Percentiles rank a stretch among this genome's conserved stretches.
Conservation (phyloP, 1,139 yeast species). For the Yamadazyma spencermartinsiae region DNA sequence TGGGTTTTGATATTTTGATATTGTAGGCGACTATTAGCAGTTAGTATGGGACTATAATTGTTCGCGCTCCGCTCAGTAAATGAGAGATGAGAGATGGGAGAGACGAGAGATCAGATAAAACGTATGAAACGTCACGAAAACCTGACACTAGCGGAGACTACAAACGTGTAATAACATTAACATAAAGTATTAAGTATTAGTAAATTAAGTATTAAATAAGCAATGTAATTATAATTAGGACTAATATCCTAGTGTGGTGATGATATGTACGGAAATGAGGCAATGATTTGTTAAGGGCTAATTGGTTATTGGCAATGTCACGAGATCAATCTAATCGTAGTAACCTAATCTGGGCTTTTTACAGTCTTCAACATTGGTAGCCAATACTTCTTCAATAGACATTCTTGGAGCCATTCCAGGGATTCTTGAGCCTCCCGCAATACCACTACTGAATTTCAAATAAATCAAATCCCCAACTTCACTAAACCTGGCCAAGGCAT, state of each 20-base stretch:
- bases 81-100: too few relatives aligned
- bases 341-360: slow-evolving; percentile 26
- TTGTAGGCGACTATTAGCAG: too few relatives aligned
- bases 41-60: too few relatives aligned
- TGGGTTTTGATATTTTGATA: neutral
- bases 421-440: slow-evolving; percentile 63
- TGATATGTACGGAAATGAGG: neutral
- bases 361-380: slow-evolving; percentile 72
- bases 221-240: neutral
- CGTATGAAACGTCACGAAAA: too few relatives aligned
- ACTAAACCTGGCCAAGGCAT: slow-evolving; percentile 66
- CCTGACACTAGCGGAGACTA: too few relatives aligned
- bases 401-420: slow-evolving; percentile 70
- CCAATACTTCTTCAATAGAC: slow-evolving; percentile 75
- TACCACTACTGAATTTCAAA: slow-evolving; percentile 77
- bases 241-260: too few relatives aligned
- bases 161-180: too few relatives aligned
- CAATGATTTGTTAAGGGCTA: neutral
- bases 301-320: too few relatives aligned
- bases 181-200: too few relatives aligned
- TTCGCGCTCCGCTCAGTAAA: too few relatives aligned
- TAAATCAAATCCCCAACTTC: slow-evolving; percentile 78
- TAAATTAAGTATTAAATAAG: neutral
- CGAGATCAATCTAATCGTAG: slow-evolving; percentile 1
- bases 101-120: too few relatives aligned